Conservation (phyloP, 225 moss, liverwort and hornwort species). For the Thuidium tamariscinum region DNA sequence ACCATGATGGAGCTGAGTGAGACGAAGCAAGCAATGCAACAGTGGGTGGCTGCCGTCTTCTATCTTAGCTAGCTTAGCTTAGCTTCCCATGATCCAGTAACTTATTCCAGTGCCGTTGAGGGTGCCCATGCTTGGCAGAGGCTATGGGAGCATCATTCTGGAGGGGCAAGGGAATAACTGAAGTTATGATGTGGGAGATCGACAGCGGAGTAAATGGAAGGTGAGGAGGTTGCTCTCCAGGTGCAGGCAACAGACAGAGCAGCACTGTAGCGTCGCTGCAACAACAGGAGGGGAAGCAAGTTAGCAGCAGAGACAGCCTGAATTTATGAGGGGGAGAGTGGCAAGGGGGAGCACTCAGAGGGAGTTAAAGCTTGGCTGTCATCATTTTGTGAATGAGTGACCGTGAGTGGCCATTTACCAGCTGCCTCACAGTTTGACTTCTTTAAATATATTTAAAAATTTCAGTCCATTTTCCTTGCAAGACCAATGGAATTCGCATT, state of each 20-base stretch:
- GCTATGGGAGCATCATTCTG: neutral
- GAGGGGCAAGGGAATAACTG: neutral
- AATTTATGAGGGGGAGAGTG: neutral
- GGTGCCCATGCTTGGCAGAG: neutral
- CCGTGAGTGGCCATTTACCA: neutral
- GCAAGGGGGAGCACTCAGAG: neutral
- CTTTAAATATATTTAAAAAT: too few relatives aligned
- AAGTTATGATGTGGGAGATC: neutral
- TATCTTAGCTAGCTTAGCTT: too few relatives aligned
- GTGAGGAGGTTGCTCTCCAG: neutral
- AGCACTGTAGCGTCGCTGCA: neutral
- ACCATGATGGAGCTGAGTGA: neutral
- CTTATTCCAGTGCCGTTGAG: neutral
- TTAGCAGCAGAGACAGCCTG: neutral
- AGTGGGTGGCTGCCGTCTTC: neutral
- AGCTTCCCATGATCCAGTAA: neutral
- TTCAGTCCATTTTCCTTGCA: neutral
- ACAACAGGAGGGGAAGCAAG: neutral
- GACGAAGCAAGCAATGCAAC: neutral
- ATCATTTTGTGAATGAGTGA: neutral
- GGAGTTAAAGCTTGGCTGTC: neutral
- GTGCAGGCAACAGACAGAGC: neutral
- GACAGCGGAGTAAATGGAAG: neutral
- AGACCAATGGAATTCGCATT: neutral
- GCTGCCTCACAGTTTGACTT: neutral